Evolutionary conservation across 164 flowering plant species (phyloP).

Genomic region (Cinnamomum chago): DNA sequence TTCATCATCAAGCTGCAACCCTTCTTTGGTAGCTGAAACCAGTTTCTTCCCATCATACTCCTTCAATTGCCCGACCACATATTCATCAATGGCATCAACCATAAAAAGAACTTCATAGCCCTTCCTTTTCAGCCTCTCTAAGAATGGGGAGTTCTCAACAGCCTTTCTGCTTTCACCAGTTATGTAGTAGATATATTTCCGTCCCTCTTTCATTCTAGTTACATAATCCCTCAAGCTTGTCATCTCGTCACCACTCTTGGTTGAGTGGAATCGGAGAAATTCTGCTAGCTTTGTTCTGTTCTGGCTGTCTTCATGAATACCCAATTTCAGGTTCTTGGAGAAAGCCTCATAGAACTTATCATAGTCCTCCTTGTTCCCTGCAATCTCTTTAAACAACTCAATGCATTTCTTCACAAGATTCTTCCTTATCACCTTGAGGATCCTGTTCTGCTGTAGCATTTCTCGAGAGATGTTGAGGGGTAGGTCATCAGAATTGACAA

Average conservation of each 20-base stretch:
- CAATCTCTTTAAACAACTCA: slow-evolving; percentile 58
- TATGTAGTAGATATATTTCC: slow-evolving; percentile 58
- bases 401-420: slow-evolving; percentile 70
- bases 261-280: slow-evolving; percentile 48
- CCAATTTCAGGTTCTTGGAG: slow-evolving; percentile 58
- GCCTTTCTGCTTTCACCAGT: slow-evolving; percentile 66
- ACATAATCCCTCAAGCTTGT: slow-evolving; percentile 71
- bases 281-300: slow-evolving; percentile 58
- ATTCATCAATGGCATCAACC: slow-evolving; percentile 78
- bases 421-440: slow-evolving; percentile 62
- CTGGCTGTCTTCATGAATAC: slow-evolving; percentile 62
- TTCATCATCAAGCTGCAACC: slow-evolving; percentile 55
- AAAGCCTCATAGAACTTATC: slow-evolving; percentile 58
- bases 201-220: slow-evolving; percentile 67
- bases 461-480: slow-evolving; percentile 71
- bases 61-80: slow-evolving; percentile 56
- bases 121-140: slow-evolving; percentile 56
- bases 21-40: too few species aligned
- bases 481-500: slow-evolving; percentile 57
- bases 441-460: slow-evolving; percentile 61
- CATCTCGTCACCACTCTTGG: slow-evolving; percentile 71
- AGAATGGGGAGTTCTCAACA: slow-evolving; percentile 69
- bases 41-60: slow-evolving; percentile 76
- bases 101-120: slow-evolving; percentile 62
- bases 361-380: slow-evolving; percentile 60